Conservation (phyloP, 108 stramenopile species). For the Cylindrotheca closterium region DNA sequence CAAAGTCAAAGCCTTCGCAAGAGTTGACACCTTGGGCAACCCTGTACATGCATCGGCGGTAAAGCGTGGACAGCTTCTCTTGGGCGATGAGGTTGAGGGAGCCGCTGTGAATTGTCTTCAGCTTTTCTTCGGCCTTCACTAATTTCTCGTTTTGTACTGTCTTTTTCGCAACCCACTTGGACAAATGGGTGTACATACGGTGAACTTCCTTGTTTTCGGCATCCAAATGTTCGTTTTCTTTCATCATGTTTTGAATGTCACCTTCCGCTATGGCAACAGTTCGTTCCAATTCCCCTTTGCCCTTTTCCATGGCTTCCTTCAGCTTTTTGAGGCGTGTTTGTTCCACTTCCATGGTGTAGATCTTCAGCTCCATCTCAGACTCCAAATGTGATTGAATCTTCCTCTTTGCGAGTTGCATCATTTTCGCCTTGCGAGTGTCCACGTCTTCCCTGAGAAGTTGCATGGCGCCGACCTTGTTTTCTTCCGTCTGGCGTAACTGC, state of each 20-base stretch:
- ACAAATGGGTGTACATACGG: not conserved
- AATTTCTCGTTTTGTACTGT: conserved; percentile 1
- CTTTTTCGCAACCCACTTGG: not conserved
- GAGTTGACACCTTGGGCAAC: not conserved
- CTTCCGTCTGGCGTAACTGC: not conserved
- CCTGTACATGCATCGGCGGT: conserved; percentile 4
- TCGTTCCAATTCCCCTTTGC: not conserved
- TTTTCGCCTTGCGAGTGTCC: not conserved
- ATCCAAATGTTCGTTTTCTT: not conserved
- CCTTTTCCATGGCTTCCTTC: not conserved
- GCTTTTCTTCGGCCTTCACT: not conserved
- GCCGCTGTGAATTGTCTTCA: not conserved
- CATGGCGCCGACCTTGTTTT: not conserved
- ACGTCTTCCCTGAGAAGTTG: not conserved
- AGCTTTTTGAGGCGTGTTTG: not conserved
- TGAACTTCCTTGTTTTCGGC: not conserved
- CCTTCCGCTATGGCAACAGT: not conserved
- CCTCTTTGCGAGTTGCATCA: not conserved
- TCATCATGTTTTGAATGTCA: not conserved
- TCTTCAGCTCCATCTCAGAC: not conserved
- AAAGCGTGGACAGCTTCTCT: conserved; percentile 4
- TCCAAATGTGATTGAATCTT: not conserved
- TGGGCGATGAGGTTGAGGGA: not conserved
- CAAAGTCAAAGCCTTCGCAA: not conserved
- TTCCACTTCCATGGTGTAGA: not conserved